Evolutionary conservation across 78 protist genomes (phyloP).

Genomic region (Trichosphaerium sp.): DNA sequence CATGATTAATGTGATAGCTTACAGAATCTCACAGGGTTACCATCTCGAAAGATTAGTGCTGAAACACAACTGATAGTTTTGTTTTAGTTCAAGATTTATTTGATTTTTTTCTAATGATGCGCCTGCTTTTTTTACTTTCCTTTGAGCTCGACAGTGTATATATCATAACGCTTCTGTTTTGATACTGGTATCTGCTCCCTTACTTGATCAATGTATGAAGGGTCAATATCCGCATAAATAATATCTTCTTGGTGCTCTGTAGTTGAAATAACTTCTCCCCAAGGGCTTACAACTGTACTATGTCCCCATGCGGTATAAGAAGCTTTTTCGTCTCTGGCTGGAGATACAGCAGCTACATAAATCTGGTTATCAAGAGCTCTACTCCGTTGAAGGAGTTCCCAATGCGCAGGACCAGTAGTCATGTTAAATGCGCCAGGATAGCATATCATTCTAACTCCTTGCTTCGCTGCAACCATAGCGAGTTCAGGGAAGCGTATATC

Average conservation of each 20-base stretch:
- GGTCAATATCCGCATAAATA: constrained; percentile 61
- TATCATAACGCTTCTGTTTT: too few relatives aligned
- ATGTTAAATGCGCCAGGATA: constrained; percentile 97
- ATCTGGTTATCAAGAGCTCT: constrained; percentile 73
- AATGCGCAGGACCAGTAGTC: constrained; percentile 96
- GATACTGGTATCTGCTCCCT: too few relatives aligned
- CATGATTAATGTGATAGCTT: too few relatives aligned
- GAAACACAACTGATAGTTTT: too few relatives aligned
- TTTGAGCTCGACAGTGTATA: too few relatives aligned
- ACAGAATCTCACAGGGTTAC: too few relatives aligned
- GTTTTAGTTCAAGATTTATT: too few relatives aligned
- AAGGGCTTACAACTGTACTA: constrained; percentile 70
- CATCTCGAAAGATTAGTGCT: too few relatives aligned
- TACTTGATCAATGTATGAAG: too few relatives aligned
- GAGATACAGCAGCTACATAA: constrained; percentile 70
- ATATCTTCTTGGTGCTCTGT: constrained; percentile 54
- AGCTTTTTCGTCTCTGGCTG: constrained; percentile 70
- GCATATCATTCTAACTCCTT: constrained; percentile 54
- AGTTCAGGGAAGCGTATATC: constrained; percentile 91
- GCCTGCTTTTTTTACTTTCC: too few relatives aligned
- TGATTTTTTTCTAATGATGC: too few relatives aligned
- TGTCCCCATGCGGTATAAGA: constrained; percentile 88
- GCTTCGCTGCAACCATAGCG: constrained; percentile 7
- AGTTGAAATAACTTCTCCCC: constrained; percentile 76
- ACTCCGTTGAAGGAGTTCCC: constrained; percentile 85